phyloP scores from a whole-genome alignment of 306 rosid species.

The Sindora glabra region DNA sequence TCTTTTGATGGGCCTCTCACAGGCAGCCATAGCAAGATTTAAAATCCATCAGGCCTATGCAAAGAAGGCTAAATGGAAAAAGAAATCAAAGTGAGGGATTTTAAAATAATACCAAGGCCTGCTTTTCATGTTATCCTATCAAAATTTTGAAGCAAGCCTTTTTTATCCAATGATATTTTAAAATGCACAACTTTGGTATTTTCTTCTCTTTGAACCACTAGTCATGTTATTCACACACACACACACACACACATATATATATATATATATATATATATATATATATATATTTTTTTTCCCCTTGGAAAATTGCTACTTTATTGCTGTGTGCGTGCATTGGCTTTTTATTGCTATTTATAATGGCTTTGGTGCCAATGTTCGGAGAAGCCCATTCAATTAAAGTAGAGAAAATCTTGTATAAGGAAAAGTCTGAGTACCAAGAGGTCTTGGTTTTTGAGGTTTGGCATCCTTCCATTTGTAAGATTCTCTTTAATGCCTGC shows the following conservation, averaged over 20 bases:
- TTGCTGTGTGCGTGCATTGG: slow-evolving; percentile 1
- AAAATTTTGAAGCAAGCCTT: not conserved
- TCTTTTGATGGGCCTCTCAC: not conserved
- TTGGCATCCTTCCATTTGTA: slow-evolving; percentile 20
- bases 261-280: too few species aligned
- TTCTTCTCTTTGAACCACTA: not conserved
- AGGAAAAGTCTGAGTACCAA: slow-evolving; percentile 78
- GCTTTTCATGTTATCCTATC: not conserved
- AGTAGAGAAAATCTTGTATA: slow-evolving; percentile 58
- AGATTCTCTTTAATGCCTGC: slow-evolving; percentile 6
- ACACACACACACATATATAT: too few species aligned
- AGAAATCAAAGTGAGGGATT: not conserved
- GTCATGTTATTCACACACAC: not conserved
- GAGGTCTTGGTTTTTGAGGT: slow-evolving; percentile 94
- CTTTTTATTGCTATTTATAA: not conserved
- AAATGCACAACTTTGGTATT: not conserved
- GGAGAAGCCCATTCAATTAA: slow-evolving; percentile 92
- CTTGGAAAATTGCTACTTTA: not conserved
- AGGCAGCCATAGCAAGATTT: not conserved
- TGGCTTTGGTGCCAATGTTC: slow-evolving; percentile 16
- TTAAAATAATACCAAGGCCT: not conserved
- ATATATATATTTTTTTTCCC: not conserved
- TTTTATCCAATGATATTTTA: not conserved
- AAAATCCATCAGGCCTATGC: not conserved
- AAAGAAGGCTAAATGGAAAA: not conserved